Evolutionary conservation across 305 asterid species (phyloP), one percentile per base, ranked within the genome.

Genomic region (Lippia alba): DNA sequence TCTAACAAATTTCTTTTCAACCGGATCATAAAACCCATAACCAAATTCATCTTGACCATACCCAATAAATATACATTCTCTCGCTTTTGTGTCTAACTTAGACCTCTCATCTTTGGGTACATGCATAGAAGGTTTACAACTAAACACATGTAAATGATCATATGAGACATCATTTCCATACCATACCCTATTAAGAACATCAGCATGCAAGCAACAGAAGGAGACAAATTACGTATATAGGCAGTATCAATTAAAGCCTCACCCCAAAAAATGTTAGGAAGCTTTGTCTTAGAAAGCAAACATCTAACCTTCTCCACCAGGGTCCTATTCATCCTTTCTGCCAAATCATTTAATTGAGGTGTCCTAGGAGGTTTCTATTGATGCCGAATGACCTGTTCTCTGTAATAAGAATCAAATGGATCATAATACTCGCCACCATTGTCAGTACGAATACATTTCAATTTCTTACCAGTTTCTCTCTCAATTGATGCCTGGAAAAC

Each of bases 1-100:
- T 24, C 30, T 24, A 4, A 40, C 53, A 12, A 61, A 16, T 17
- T 61, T 61, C 36, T 41, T 61, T 1, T 61, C 53, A 41, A 40
- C 16, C 17, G 34, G 67, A 61, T 61, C 49, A 18, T 41, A 18
- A 3, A 61, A 40, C 41, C 1, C 40, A 8, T 40, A 61, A 2
- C 67, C 67, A 61, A 61, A 61, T 12, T 36, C 53, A 61, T 40
- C 67, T 1, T 40, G 15, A 11, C n/a, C 53, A 41, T 44, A 62
- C 8, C 56, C 40, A 8, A 62, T 8, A 4, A 62, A 44, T 11
- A 62, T 45, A 14, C 32, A 16, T 11, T 36, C 0, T 8, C 18
- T 36, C 7, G 51, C 11, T 50, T 61, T 61, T 5, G 40, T 9
- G 17, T 62, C 39, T 4, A 44, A 5, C 54, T 62, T 62, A 10